These are phyloP conservation scores for Cyclostephanos tholiformis DNA, from an alignment of 108 stramenopile species.

Conservation along the genomic window DNA sequence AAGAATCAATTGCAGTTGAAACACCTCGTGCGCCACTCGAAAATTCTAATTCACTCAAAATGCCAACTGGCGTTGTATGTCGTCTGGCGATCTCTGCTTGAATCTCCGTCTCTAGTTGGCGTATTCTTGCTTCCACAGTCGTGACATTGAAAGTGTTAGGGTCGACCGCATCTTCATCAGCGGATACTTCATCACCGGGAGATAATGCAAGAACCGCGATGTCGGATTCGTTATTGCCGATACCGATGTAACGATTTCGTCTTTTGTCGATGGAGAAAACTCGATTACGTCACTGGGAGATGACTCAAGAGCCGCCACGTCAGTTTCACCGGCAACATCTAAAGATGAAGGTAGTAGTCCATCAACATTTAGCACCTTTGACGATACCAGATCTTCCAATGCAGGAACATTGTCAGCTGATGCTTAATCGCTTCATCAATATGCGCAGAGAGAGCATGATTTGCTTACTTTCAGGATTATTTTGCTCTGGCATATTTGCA, in stretches of 20 bases:
- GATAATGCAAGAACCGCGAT: not conserved
- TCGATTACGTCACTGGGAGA: not conserved
- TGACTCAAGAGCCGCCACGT: not conserved
- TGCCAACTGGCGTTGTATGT: too few species aligned
- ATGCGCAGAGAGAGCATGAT: slow-evolving; percentile 34
- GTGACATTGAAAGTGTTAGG: too few species aligned
- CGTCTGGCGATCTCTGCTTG: slow-evolving; percentile 11
- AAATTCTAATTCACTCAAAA: not conserved
- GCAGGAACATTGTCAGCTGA: not conserved
- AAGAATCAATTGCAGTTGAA: not conserved
- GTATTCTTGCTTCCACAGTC: too few species aligned
- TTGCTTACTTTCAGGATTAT: slow-evolving; percentile 4
- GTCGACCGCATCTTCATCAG: too few species aligned
- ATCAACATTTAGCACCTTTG: not conserved
- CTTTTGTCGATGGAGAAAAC: not conserved
- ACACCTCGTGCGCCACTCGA: not conserved
- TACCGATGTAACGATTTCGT: too few species aligned
- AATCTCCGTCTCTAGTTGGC: slow-evolving; percentile 17
- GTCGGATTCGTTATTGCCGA: not conserved
- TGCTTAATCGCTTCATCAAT: slow-evolving; percentile 20
- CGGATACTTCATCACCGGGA: not conserved
- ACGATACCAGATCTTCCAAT: not conserved
- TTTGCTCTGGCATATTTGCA: not conserved
- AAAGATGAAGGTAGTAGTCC: not conserved
- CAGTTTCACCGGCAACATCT: not conserved